Evolutionary conservation across 495 filamentous ascomycete species (phyloP), one percentile per base, ranked within the genome.

Genomic region (Rhizodiscina lignyota): DNA sequence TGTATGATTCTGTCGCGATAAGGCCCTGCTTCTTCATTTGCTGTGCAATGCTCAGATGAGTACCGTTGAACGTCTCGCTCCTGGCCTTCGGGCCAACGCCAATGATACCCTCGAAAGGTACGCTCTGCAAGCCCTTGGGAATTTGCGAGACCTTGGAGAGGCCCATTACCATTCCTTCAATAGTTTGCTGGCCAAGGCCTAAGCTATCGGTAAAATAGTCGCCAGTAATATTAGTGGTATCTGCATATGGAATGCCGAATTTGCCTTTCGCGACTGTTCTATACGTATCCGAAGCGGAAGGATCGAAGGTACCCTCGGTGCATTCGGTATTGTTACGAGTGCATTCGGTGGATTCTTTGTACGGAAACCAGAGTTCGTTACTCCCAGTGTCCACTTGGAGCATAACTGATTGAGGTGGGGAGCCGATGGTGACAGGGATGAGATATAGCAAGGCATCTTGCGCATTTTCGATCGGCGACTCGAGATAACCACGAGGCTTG

Each of bases 191-290:
- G 10, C 15, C 33, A 16, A 36, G 8, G 15, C 5, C 19, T 5
- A 36, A 24, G 5, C 5, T 16, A 36, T 36, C 33, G 10, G 33
- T 36, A 10, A 24, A 5, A 16, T 36, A 36, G 20, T 36, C 20
- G 10, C 33, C 33, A 5, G 20, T 10, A 12, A 19, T 12, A 11
- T 12, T 19, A 10, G 33, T 15, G n/a, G 12, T 19, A 24, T 36
- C 33, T 8, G 23, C 33, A 24, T 36, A 36, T 10, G 33, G 11
- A 19, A 36, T 36, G 12, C 23, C 19, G 33, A 36, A 36, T 5
- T 21, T 19, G 15, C 33, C 19, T 10, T 24, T 21, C 6, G 24
- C 24, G 24, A 27, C 13, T 8, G 6, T 27, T 13, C 13, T 27
- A 27, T 27, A 27, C 6, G 24, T 8, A 8, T 6, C 13, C 8